Evolutionary conservation across 331 rosid genomes (phyloP).

Genomic region (Acacia pycnantha): DNA sequence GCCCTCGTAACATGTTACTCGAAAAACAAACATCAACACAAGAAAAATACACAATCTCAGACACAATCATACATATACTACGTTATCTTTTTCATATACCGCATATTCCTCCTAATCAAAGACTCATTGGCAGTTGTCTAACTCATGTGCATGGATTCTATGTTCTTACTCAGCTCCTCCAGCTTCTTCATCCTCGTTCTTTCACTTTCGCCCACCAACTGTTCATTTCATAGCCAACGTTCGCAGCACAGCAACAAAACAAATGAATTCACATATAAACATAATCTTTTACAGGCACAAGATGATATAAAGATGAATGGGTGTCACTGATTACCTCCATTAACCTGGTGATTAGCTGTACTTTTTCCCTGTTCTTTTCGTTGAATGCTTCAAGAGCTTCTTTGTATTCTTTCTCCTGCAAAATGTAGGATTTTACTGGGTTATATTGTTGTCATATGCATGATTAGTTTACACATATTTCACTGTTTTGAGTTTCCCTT

Average conservation of each 20-base stretch:
- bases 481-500: neutral
- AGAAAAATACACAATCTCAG: conserved; percentile 62
- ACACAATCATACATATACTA: conserved; percentile 60
- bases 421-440: neutral
- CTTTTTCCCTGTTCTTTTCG: conserved; percentile 82
- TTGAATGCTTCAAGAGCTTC: conserved; percentile 71
- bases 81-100: conserved; percentile 65
- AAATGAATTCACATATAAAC: neutral
- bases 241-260: neutral
- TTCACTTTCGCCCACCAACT: conserved; percentile 86
- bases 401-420: conserved; percentile 86
- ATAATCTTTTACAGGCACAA: conserved; percentile 1
- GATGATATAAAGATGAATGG: neutral
- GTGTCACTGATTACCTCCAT: conserved; percentile 64
- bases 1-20: conserved; percentile 75
- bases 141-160: conserved; percentile 62
- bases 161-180: conserved; percentile 95
- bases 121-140: conserved; percentile 42
- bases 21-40: conserved; percentile 54
- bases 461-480: conserved; percentile 17
- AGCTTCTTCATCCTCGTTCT: conserved; percentile 83
- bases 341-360: conserved; percentile 69
- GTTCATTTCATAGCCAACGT: conserved; percentile 1
- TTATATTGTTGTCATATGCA: neutral
- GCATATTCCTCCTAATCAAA: conserved; percentile 76